Conservation (phyloP, 768 basidiomycete species). For the Imleria badia region DNA sequence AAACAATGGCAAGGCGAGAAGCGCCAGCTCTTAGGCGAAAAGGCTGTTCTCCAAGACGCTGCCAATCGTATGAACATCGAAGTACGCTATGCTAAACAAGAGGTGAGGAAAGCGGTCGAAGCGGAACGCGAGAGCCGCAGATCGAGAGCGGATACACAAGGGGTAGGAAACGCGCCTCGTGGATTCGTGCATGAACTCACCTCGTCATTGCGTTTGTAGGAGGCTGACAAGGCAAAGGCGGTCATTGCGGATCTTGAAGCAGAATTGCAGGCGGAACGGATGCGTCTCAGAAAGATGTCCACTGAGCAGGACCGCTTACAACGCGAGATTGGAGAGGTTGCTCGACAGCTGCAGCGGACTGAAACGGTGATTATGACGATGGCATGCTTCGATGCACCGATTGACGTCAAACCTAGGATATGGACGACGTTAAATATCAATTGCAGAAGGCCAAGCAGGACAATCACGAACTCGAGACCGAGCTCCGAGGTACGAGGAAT, state of each 20-base stretch:
- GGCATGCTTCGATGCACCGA: background rate
- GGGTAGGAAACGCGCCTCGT: slow-evolving; percentile 37
- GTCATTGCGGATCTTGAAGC: slow-evolving; percentile 69
- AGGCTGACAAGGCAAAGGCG: slow-evolving; percentile 64
- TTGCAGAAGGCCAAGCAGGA: slow-evolving; percentile 69
- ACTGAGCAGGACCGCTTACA: slow-evolving; percentile 62
- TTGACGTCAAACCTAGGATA: slow-evolving; percentile 52
- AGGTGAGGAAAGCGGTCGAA: slow-evolving; percentile 53
- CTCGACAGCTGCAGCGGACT: slow-evolving; percentile 64
- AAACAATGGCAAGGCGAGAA: slow-evolving; percentile 71
- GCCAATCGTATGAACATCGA: slow-evolving; percentile 65
- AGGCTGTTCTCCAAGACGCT: slow-evolving; percentile 68
- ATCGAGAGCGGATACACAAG: slow-evolving; percentile 51
- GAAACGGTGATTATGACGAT: slow-evolving; percentile 53
- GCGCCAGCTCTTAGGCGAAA: slow-evolving; percentile 63
- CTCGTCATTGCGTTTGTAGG: slow-evolving; percentile 39
- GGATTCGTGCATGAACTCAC: slow-evolving; percentile 2
- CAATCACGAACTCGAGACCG: slow-evolving; percentile 69
- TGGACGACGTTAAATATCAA: slow-evolving; percentile 72
- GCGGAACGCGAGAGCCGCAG: slow-evolving; percentile 50
- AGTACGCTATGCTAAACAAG: slow-evolving; percentile 57
- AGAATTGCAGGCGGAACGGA: slow-evolving; percentile 69
- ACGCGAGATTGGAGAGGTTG: slow-evolving; percentile 63
- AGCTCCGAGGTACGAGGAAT: slow-evolving; percentile 60
- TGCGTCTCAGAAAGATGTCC: slow-evolving; percentile 58